phyloP scores from a whole-genome alignment of 306 rosid species.

The Rubus parviflorus region DNA sequence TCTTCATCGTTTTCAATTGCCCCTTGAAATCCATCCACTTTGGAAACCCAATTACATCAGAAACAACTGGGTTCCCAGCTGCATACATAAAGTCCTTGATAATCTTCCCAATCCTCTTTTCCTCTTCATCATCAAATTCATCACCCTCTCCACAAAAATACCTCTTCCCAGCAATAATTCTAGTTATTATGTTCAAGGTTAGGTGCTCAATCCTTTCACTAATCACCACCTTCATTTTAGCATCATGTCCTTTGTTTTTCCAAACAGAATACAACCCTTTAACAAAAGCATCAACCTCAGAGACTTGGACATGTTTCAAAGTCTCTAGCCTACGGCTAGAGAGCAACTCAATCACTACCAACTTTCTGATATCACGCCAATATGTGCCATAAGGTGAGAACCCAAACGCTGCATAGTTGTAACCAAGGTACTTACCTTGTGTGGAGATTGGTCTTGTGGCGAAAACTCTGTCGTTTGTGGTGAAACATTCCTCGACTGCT shows the following conservation, averaged over 20 bases:
- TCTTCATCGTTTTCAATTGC: constrained; percentile 41
- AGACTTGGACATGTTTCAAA: constrained; percentile 26
- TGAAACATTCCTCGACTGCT: constrained; percentile 57
- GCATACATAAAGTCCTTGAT: constrained; percentile 45
- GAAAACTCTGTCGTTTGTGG: constrained; percentile 44
- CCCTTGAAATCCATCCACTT: constrained; percentile 44
- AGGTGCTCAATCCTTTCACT: constrained; percentile 47
- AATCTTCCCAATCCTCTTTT: constrained; percentile 39
- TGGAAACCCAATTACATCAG: constrained; percentile 46
- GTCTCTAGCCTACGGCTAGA: constrained; percentile 44
- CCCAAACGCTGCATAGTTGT: constrained; percentile 23
- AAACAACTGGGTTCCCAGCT: constrained; percentile 40
- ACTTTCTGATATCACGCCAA: constrained; percentile 30
- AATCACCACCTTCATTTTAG: constrained; percentile 34
- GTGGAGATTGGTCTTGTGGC: constrained; percentile 44
- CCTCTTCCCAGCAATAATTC: constrained; percentile 51
- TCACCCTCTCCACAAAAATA: constrained; percentile 38
- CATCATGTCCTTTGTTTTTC: not conserved
- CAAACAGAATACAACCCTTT: constrained; percentile 15
- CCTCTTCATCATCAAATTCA: constrained; percentile 26
- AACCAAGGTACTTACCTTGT: constrained; percentile 48
- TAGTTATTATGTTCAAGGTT: constrained; percentile 38
- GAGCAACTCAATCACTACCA: constrained; percentile 42
- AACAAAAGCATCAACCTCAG: constrained; percentile 36
- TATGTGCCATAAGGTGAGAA: not conserved